Evolutionary conservation across 164 flowering plant genomes (phyloP).

Genomic region (Akebia trifoliata): DNA sequence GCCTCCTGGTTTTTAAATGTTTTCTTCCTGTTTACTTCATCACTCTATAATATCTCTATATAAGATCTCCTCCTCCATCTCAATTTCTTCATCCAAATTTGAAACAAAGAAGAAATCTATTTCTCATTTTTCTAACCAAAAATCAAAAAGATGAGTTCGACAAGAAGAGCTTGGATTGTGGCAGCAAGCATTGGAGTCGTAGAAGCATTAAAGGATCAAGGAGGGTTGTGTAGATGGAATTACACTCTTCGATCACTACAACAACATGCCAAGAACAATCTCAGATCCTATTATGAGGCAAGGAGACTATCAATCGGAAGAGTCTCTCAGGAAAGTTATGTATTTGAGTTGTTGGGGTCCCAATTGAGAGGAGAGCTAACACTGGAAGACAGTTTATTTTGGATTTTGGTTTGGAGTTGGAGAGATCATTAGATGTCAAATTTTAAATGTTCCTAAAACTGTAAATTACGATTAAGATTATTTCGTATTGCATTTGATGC

Average conservation of each 20-base stretch:
- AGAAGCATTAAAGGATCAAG: conserved; percentile 55
- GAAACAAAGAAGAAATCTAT: not conserved
- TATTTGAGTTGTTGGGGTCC: too few relatives aligned
- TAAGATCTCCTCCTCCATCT: not conserved
- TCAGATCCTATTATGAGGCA: conserved; percentile 7
- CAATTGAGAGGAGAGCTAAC: too few relatives aligned
- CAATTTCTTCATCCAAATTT: not conserved
- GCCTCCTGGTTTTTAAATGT: too few relatives aligned
- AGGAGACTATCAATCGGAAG: not conserved
- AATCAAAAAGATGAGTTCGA: conserved; percentile 7
- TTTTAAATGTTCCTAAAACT: too few relatives aligned
- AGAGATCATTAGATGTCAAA: too few relatives aligned
- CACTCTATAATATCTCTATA: too few relatives aligned
- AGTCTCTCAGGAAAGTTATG: too few relatives aligned
- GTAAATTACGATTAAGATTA: too few relatives aligned
- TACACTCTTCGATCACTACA: conserved; percentile 5
- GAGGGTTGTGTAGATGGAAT: conserved; percentile 25
- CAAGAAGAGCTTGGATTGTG: conserved; percentile 26
- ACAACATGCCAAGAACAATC: conserved; percentile 12
- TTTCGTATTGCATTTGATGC: too few relatives aligned
- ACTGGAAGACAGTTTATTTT: too few relatives aligned
- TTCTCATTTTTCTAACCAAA: not conserved
- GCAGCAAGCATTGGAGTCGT: conserved; percentile 48
- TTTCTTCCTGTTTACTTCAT: not conserved
- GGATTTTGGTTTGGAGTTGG: too few relatives aligned